These are phyloP conservation scores for Glaciozyma antarctica DNA, from an alignment of 768 basidiomycete species.

Conservation along the genomic window DNA sequence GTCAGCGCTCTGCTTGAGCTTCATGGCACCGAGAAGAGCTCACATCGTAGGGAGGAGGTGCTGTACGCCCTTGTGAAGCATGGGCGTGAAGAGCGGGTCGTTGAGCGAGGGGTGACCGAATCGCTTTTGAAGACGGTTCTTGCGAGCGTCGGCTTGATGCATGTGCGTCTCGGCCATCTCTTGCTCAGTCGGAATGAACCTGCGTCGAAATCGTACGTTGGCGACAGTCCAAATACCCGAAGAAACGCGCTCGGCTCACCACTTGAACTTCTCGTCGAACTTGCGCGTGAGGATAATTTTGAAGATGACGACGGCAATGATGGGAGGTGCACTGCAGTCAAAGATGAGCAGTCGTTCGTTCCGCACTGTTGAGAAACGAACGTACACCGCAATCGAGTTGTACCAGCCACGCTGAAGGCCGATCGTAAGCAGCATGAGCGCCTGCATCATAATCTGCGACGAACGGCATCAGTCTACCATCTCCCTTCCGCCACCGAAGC, in stretches of 20 bases:
- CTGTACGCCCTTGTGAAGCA: constrained; percentile 43
- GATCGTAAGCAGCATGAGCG: constrained; percentile 23
- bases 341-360: neutral
- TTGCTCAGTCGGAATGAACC: constrained; percentile 69
- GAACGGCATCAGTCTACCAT: neutral
- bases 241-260: constrained; percentile 1
- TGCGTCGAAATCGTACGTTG: constrained; percentile 55
- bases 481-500: neutral
- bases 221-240: no score
- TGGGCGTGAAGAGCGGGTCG: constrained; percentile 35
- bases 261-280: constrained; percentile 41
- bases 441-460: constrained; percentile 19
- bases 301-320: constrained; percentile 67
- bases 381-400: constrained; percentile 29
- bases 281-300: constrained; percentile 69
- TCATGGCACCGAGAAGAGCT: neutral
- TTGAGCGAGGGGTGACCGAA: constrained; percentile 93
- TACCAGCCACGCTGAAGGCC: constrained; percentile 17
- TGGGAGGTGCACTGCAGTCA: constrained; percentile 65
- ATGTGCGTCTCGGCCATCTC: constrained; percentile 75
- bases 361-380: neutral
- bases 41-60: constrained; percentile 36
- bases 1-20: neutral
- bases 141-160: constrained; percentile 59
- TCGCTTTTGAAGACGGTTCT: constrained; percentile 71